Evolutionary conservation across 495 filamentous ascomycete species (phyloP).

Genomic region (Jackrogersella multiformis): DNA sequence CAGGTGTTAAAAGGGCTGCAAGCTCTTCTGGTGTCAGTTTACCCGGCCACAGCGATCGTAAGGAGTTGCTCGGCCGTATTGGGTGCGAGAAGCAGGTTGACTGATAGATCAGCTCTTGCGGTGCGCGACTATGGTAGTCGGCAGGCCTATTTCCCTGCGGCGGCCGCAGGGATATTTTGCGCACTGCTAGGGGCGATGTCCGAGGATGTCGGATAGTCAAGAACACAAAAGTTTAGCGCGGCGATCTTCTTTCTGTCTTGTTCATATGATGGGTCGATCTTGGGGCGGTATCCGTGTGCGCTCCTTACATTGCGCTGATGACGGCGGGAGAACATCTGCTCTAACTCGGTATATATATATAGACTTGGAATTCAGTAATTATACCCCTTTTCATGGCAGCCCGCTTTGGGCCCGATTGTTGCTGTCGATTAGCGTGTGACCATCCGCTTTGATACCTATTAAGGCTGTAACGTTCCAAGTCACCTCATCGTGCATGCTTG

Average conservation of each 20-base stretch:
- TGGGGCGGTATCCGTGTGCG: constrained; percentile 18
- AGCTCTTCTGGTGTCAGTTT: constrained; percentile 67
- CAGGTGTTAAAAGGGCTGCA: constrained; percentile 55
- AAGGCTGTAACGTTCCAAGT: background rate
- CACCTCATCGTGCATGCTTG: background rate
- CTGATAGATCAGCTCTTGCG: constrained; percentile 39
- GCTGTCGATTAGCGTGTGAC: background rate
- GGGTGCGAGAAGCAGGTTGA: constrained; percentile 75
- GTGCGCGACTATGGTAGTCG: constrained; percentile 10
- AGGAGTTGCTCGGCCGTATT: constrained; percentile 76
- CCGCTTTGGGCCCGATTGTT: background rate
- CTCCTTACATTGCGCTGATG: constrained; percentile 22
- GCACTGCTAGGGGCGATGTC: constrained; percentile 10
- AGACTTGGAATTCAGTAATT: constrained; percentile 44
- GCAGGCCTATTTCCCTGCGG: constrained; percentile 10
- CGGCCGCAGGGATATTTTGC: constrained; percentile 9
- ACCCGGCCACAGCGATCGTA: constrained; percentile 74
- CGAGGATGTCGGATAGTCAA: constrained; percentile 18
- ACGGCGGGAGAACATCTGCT: constrained; percentile 28
- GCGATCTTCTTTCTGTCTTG: constrained; percentile 31
- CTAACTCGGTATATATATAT: constrained; percentile 42
- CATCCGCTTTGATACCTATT: background rate
- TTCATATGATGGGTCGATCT: constrained; percentile 35
- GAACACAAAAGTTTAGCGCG: constrained; percentile 34
- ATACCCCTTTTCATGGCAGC: constrained; percentile 36